Evolutionary conservation across 2,329 filamentous ascomycete species (phyloP).

Genomic region (Calonectria naviculata): DNA sequence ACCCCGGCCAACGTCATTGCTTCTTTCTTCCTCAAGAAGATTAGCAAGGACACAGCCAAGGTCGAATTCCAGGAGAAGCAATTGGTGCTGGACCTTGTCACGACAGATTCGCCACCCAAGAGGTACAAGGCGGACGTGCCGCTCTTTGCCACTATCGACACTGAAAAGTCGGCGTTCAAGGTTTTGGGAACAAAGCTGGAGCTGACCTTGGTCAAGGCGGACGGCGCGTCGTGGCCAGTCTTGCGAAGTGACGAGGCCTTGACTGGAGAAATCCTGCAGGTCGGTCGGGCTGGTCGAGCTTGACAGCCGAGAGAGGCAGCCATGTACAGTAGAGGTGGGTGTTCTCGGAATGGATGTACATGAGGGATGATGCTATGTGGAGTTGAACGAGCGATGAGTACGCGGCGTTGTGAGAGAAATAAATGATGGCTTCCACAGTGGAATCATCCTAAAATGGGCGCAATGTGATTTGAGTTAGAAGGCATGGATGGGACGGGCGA

Average conservation of each 20-base stretch:
- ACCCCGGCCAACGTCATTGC: slow-evolving; percentile 87
- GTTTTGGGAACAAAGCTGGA: slow-evolving; percentile 92
- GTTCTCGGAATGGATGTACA: background rate
- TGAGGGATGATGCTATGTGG: slow-evolving; percentile 8
- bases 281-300: slow-evolving; percentile 79
- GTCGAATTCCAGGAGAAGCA: slow-evolving; percentile 74
- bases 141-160: slow-evolving; percentile 81
- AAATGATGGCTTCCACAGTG: background rate
- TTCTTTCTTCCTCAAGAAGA: slow-evolving; percentile 97
- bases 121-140: slow-evolving; percentile 80
- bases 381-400: slow-evolving; percentile 22
- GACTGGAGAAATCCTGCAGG: slow-evolving; percentile 85
- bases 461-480: background rate
- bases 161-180: slow-evolving; percentile 80
- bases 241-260: slow-evolving; percentile 79
- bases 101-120: slow-evolving; percentile 81
- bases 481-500: background rate
- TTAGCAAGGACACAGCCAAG: slow-evolving; percentile 82
- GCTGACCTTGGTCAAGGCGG: slow-evolving; percentile 76
- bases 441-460: background rate
- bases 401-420: slow-evolving; percentile 5
- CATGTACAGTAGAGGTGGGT: slow-evolving; percentile 6
- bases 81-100: slow-evolving; percentile 85
- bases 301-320: slow-evolving; percentile 2
- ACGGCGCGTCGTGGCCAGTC: slow-evolving; percentile 86